Evolutionary conservation across 2,329 filamentous ascomycete species (phyloP), one percentile per base, ranked within the genome.

Genomic region (Penicillium sp.): DNA sequence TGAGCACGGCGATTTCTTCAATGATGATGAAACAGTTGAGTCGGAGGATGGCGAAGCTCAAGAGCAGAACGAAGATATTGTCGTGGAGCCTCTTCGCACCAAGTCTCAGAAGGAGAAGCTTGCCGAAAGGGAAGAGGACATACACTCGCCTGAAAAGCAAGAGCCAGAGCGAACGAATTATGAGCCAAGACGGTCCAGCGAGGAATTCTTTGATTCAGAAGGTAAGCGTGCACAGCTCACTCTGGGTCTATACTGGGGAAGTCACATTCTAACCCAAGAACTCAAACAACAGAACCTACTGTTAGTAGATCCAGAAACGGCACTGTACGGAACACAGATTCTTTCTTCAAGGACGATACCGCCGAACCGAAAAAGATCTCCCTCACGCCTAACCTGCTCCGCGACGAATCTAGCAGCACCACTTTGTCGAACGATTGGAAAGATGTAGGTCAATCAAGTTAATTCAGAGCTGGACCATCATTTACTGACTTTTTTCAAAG

Each of bases 311-410:
- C 92, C 38, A 87, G 89, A 65, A 96, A 96, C 69, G 93, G 93
- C 45, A 94, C 91, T 25, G 85, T 97, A 48, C 87, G 94, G 65
- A 96, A 96, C 73, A 94, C 92, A 4, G 94, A 98, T 77, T 97
- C 94, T 0, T 97, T 98, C 82, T 97, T 97, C 83, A 96, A 93
- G 76, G 95, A 98, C 72, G 94, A 99, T 72, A 92, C 87, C 35
- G 90, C 92, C 40, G 95, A 98, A 77, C 97, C 95, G 2, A 93
- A 96, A 77, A 98, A 98, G 80, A 98, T 99, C 68, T 96, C 93
- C 0, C 85, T 99, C 48, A 99, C 95, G 3, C 95, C 95, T 1
- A 96, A 96, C 68, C 80, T 99, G 56, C 81, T 98, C 43, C 88
- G 94, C 45, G 94, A 98, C 67, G 93, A 97, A 65, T 80, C 81